These are phyloP conservation scores for Phytophthora sp. DNA, from an alignment of 352 stramenopile species.

Conservation along the genomic window DNA sequence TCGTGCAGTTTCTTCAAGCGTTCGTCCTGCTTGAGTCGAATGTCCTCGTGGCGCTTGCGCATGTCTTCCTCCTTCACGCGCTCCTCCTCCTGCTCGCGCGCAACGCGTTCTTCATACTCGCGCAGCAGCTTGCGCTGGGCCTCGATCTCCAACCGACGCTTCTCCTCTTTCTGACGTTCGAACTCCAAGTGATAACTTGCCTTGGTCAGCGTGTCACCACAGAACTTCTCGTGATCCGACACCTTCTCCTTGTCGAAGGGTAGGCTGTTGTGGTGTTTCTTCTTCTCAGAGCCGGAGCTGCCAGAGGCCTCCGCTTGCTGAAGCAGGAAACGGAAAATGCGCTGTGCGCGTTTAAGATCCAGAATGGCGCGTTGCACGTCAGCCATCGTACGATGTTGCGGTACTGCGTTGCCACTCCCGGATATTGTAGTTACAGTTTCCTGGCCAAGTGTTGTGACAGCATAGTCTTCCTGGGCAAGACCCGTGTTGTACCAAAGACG, in stretches of 20 bases:
- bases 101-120: conserved; percentile 83
- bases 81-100: conserved; percentile 62
- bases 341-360: conserved; percentile 83
- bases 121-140: conserved; percentile 78
- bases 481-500: conserved; percentile 89
- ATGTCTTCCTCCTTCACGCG: conserved; percentile 61
- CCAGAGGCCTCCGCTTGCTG: conserved; percentile 61
- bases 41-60: conserved; percentile 66
- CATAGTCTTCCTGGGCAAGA: conserved; percentile 88
- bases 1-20: conserved; percentile 82
- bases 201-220: conserved; percentile 85
- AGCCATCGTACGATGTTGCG: conserved; percentile 79
- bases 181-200: conserved; percentile 91
- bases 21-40: conserved; percentile 84
- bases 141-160: conserved; percentile 83
- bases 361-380: conserved; percentile 90
- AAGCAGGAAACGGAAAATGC: conserved; percentile 85
- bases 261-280: conserved; percentile 64
- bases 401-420: conserved; percentile 38
- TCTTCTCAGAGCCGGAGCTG: conserved; percentile 41
- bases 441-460: conserved; percentile 80
- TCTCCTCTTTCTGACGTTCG: conserved; percentile 87
- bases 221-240: conserved; percentile 89
- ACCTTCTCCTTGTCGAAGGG: conserved; percentile 90
- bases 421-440: conserved; percentile 54